Evolutionary conservation across 768 basidiomycete genomes (phyloP).

Genomic region (Agaricus subrufescens): DNA sequence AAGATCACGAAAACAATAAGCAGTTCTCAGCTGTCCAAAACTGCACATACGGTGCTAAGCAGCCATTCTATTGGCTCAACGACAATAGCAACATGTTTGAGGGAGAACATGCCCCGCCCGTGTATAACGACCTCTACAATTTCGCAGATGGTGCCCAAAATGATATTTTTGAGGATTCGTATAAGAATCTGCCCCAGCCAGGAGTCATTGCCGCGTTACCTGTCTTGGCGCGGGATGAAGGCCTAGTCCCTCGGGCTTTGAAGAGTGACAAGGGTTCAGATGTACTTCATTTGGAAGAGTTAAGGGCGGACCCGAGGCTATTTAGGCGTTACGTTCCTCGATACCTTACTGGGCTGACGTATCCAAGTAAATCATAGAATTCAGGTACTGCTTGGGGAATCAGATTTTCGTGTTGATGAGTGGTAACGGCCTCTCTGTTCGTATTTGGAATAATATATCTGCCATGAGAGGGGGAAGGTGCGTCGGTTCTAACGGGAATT

Average conservation of each 20-base stretch:
- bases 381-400: conserved; percentile 8
- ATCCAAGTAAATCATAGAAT: conserved; percentile 4
- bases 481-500: too few relatives aligned
- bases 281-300: not conserved
- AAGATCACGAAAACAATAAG: conserved; percentile 46
- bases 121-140: conserved; percentile 68
- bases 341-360: not conserved
- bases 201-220: conserved; percentile 36
- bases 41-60: conserved; percentile 71
- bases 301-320: not conserved
- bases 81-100: conserved; percentile 63
- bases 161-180: conserved; percentile 67
- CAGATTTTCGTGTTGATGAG: not conserved
- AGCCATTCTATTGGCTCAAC: conserved; percentile 70
- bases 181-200: conserved; percentile 38
- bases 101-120: conserved; percentile 53
- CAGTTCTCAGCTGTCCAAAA: conserved; percentile 44
- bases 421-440: not conserved
- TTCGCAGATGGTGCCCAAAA: conserved; percentile 68
- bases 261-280: not conserved
- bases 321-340: conserved; percentile 8
- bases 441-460: too few relatives aligned
- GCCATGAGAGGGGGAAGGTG: too few relatives aligned
- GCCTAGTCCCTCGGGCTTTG: not conserved
- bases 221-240: conserved; percentile 15